phyloP scores from a whole-genome alignment of 495 filamentous ascomycete genomes.

The Xylaria castorea region DNA sequence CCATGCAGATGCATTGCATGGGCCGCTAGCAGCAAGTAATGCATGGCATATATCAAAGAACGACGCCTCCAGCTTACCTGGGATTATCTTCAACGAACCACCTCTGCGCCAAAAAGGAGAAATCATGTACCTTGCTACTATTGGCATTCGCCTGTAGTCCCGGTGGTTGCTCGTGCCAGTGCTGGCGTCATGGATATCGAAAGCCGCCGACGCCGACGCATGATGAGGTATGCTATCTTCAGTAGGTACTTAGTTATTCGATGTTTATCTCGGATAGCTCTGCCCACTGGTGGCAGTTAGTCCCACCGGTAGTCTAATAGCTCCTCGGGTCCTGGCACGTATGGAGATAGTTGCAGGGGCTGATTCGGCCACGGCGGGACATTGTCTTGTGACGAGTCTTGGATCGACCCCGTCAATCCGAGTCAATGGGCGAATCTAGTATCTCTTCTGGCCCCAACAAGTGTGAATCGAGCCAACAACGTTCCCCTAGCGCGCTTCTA shows the following conservation, averaged over 20 bases:
- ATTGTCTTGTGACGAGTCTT: slow-evolving; percentile 17
- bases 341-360: slow-evolving; percentile 5
- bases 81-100: not conserved
- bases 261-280: not conserved
- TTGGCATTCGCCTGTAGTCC: not conserved
- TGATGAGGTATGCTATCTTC: not conserved
- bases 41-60: not conserved
- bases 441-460: not conserved
- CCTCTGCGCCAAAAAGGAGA: slow-evolving; percentile 3
- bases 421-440: slow-evolving; percentile 14
- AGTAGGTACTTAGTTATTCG: not conserved
- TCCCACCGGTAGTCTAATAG: not conserved
- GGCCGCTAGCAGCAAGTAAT: slow-evolving; percentile 11
- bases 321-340: not conserved
- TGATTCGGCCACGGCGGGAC: slow-evolving; percentile 14
- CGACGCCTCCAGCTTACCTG: slow-evolving; percentile 2
- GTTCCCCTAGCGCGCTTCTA: not conserved
- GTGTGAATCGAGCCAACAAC: slow-evolving; percentile 6
- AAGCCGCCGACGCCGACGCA: not conserved
- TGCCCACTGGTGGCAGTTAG: not conserved
- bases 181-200: not conserved
- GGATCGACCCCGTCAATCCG: slow-evolving; percentile 11
- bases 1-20: slow-evolving; percentile 14
- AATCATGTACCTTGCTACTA: not conserved
- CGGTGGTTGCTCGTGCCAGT: not conserved